These are phyloP conservation scores for Globisporangium ultimum DNA, from an alignment of 352 stramenopile species.

Conservation along the genomic window DNA sequence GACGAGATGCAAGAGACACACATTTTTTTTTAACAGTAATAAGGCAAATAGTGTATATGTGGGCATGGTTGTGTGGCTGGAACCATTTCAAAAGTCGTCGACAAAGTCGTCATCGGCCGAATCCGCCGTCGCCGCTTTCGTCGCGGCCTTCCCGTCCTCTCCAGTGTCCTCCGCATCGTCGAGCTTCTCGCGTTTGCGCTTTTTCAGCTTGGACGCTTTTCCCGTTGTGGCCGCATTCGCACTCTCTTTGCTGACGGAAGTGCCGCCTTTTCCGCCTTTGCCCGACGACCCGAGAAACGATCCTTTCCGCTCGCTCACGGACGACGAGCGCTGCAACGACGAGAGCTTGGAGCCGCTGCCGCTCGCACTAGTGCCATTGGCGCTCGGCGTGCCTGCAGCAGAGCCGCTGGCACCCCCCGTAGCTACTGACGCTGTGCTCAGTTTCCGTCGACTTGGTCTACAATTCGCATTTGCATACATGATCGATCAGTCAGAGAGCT, in stretches of 20 bases:
- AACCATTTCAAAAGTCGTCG: slow-evolving; percentile 43
- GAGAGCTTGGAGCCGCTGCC: slow-evolving; percentile 18
- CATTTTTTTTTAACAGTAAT: background rate
- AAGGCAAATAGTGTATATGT: no score
- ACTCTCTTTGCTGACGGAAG: background rate
- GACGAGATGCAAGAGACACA: background rate
- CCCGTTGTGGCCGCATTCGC: slow-evolving; percentile 10
- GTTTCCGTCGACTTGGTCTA: slow-evolving; percentile 28
- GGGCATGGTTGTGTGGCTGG: background rate
- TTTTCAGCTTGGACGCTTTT: slow-evolving; percentile 49
- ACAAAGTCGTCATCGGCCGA: slow-evolving; percentile 43
- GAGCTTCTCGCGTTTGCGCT: slow-evolving; percentile 40
- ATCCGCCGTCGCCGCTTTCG: slow-evolving; percentile 5
- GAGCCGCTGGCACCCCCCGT: slow-evolving; percentile 4
- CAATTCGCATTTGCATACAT: background rate
- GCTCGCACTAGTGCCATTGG: slow-evolving; percentile 1
- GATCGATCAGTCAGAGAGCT: no score
- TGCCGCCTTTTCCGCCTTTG: slow-evolving; percentile 4
- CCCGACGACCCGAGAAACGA: background rate
- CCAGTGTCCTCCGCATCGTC: background rate
- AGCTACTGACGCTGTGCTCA: slow-evolving; percentile 21
- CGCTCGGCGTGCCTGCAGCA: background rate
- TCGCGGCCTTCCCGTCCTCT: slow-evolving; percentile 12
- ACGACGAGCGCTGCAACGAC: slow-evolving; percentile 17
- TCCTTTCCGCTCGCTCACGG: slow-evolving; percentile 20